phyloP scores from a whole-genome alignment of 169 alveolate species.

The Cryptosporidium canis region DNA sequence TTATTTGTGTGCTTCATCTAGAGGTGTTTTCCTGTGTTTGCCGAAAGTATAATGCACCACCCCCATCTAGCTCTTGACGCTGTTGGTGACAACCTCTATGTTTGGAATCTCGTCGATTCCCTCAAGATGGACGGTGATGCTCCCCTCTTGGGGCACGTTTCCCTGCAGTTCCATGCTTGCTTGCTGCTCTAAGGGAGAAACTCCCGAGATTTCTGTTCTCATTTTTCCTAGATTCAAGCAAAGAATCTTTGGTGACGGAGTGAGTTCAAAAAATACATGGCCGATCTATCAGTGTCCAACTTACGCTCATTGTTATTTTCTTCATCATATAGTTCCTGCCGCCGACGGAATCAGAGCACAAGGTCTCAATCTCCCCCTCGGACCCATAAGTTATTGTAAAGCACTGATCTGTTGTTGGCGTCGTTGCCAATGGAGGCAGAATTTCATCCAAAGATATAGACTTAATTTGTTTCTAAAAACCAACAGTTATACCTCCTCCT shows the following conservation, averaged over 20 bases:
- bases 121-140: slow-evolving; percentile 47
- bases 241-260: slow-evolving; percentile 10
- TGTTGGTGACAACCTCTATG: slow-evolving; percentile 50
- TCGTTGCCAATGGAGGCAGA: slow-evolving; percentile 40
- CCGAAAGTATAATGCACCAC: neutral
- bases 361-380: slow-evolving; percentile 23
- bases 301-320: slow-evolving; percentile 64
- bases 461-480: slow-evolving; percentile 32
- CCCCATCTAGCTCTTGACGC: neutral
- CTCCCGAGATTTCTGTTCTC: slow-evolving; percentile 65
- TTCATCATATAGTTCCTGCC: slow-evolving; percentile 71
- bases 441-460: slow-evolving; percentile 24
- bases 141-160: slow-evolving; percentile 54
- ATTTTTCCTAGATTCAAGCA: slow-evolving; percentile 54
- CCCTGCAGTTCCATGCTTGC: slow-evolving; percentile 65
- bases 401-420: slow-evolving; percentile 66
- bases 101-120: slow-evolving; percentile 55
- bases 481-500: neutral
- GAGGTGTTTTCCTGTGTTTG: neutral
- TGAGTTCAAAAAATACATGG: neutral
- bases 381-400: slow-evolving; percentile 30
- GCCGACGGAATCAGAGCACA: slow-evolving; percentile 60
- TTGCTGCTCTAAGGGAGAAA: slow-evolving; percentile 64
- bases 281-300: neutral
- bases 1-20: neutral